Conservation (phyloP, 2,329 filamentous ascomycete species). For the Aspergillus sp. region DNA sequence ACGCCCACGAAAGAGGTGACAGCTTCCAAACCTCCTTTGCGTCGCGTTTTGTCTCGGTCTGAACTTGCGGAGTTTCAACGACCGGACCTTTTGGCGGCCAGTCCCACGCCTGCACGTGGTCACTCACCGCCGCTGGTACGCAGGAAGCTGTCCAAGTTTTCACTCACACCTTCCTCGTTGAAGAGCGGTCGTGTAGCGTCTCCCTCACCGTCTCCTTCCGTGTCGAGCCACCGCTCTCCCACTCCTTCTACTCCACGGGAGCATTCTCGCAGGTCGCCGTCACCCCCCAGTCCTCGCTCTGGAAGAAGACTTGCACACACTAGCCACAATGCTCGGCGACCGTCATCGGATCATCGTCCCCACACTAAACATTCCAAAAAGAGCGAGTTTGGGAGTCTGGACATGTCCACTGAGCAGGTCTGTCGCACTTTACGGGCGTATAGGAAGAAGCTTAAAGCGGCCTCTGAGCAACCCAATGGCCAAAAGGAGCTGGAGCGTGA, state of each 20-base stretch:
- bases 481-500: slow-evolving; percentile 55
- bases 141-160: slow-evolving; percentile 52
- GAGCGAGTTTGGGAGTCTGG: slow-evolving; percentile 44
- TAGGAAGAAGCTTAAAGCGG: slow-evolving; percentile 52
- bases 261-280: slow-evolving; percentile 30
- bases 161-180: slow-evolving; percentile 34
- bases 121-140: slow-evolving; percentile 48
- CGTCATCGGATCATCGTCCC: slow-evolving; percentile 48
- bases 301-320: slow-evolving; percentile 22
- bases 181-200: slow-evolving; percentile 26
- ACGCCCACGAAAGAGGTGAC: slow-evolving; percentile 45
- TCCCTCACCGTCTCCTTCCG: slow-evolving; percentile 25
- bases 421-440: slow-evolving; percentile 55
- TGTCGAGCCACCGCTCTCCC: slow-evolving; percentile 26
- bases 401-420: slow-evolving; percentile 53
- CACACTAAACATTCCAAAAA: slow-evolving; percentile 36
- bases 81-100: slow-evolving; percentile 41
- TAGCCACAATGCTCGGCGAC: slow-evolving; percentile 35
- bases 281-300: slow-evolving; percentile 30
- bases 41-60: slow-evolving; percentile 79
- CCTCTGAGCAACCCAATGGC: slow-evolving; percentile 44
- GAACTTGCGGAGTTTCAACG: slow-evolving; percentile 76
- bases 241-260: slow-evolving; percentile 20
- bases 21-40: slow-evolving; percentile 65
- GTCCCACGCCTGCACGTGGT: slow-evolving; percentile 40